phyloP scores from a whole-genome alignment of 2,329 filamentous ascomycete species.

The Apiospora rasikravindrae region DNA sequence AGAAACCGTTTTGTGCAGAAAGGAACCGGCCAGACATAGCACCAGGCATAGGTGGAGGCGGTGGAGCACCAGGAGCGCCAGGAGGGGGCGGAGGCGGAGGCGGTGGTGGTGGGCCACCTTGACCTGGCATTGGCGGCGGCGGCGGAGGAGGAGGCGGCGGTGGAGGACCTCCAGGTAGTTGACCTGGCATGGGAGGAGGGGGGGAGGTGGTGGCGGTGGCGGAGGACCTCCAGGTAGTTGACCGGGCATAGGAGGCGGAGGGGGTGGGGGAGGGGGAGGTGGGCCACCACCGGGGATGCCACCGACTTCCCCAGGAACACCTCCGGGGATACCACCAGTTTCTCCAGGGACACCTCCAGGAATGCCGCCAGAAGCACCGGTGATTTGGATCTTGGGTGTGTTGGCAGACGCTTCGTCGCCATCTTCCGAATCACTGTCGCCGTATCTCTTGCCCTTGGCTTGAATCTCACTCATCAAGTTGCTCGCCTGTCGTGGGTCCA shows the following conservation, averaged over 20 bases:
- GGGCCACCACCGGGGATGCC: constrained; percentile 23
- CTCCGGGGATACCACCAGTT: background rate
- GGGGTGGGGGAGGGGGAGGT: background rate
- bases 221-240: constrained; percentile 35
- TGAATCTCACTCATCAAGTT: constrained; percentile 74
- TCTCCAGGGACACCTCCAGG: constrained; percentile 2
- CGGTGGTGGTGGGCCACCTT: constrained; percentile 41
- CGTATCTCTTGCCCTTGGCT: constrained; percentile 74
- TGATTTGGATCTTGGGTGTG: constrained; percentile 65
- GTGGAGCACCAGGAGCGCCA: constrained; percentile 44
- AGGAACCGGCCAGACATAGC: constrained; percentile 79
- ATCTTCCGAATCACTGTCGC: constrained; percentile 75
- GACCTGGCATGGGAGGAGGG: constrained; percentile 39
- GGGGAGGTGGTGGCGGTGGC: constrained; percentile 31
- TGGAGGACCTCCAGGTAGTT: constrained; percentile 33
- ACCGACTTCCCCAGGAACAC: background rate
- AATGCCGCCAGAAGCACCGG: constrained; percentile 34
- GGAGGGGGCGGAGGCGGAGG: constrained; percentile 55
- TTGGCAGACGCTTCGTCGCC: constrained; percentile 70
- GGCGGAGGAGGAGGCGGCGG: constrained; percentile 46
- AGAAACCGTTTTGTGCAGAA: constrained; percentile 63
- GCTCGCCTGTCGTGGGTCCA: constrained; percentile 68
- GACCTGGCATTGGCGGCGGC: constrained; percentile 32
- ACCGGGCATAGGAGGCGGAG: constrained; percentile 15
- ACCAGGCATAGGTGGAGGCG: constrained; percentile 69